Percentiles rank a stretch among this genome's conserved stretches.
Conservation (phyloP, 2,329 filamentous ascomycete genomes). For the Aspergillus fructus region DNA sequence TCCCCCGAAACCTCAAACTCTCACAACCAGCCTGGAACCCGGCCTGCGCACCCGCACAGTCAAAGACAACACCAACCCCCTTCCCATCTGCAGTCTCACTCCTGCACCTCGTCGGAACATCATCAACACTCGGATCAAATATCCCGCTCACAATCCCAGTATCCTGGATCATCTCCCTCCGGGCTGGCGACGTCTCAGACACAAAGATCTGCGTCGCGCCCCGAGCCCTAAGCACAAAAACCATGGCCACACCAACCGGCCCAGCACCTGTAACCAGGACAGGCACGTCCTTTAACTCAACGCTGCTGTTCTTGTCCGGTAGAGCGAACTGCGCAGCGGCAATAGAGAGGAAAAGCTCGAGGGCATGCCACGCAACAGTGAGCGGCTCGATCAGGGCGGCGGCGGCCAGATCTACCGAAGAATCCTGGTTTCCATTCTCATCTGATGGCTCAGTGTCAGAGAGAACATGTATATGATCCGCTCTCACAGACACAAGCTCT, state of each 20-base stretch:
- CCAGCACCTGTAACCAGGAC: slow-evolving; percentile 7
- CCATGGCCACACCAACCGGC: slow-evolving; percentile 7
- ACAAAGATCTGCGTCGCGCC: slow-evolving; percentile 9
- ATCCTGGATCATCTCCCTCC: background rate
- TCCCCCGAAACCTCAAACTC: slow-evolving; percentile 10
- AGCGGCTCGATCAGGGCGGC: slow-evolving; percentile 16
- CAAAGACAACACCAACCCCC: slow-evolving; percentile 10
- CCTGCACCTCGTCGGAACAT: background rate
- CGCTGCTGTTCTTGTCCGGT: background rate
- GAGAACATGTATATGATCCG: slow-evolving; percentile 3
- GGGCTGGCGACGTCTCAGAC: slow-evolving; percentile 2
- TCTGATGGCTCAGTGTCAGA: background rate
- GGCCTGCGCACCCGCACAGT: slow-evolving; percentile 13
- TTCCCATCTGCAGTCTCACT: background rate
- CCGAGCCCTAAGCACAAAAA: slow-evolving; percentile 3
- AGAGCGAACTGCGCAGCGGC: background rate
- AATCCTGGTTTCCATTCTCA: background rate
- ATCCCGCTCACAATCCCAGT: background rate
- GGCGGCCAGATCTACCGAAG: slow-evolving; percentile 4
- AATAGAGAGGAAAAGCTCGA: background rate
- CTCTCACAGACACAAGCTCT: slow-evolving; percentile 7
- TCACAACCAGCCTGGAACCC: slow-evolving; percentile 4
- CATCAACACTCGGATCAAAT: slow-evolving; percentile 1
- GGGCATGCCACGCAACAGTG: slow-evolving; percentile 12
- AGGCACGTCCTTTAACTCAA: background rate